These are phyloP conservation scores for Sphaceloma murrayae DNA, from an alignment of 2,329 filamentous ascomycete genomes.

Conservation along the genomic window DNA sequence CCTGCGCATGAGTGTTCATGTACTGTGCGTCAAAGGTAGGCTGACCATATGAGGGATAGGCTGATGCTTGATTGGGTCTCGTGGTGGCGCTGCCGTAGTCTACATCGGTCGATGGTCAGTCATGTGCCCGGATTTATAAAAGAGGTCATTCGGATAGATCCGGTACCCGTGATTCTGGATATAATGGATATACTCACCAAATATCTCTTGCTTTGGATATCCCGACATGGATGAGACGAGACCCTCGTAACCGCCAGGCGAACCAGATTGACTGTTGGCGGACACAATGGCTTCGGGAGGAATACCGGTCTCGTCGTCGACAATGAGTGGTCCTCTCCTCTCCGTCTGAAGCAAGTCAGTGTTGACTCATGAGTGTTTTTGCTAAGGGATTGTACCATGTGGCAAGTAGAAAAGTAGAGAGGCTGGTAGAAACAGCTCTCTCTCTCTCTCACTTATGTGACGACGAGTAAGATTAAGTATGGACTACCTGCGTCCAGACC, in stretches of 20 bases:
- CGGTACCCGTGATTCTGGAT: slow-evolving; percentile 12
- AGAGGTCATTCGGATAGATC: slow-evolving; percentile 24
- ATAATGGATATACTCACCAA: slow-evolving; percentile 63
- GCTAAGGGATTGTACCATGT: slow-evolving; percentile 4
- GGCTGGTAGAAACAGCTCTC: slow-evolving; percentile 15
- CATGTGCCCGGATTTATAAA: slow-evolving; percentile 26
- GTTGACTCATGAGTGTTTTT: background rate
- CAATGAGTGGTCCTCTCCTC: slow-evolving; percentile 23
- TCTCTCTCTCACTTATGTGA: background rate
- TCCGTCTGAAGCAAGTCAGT: slow-evolving; percentile 2
- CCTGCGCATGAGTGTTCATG: slow-evolving; percentile 40
- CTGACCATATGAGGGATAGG: slow-evolving; percentile 40
- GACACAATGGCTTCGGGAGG: slow-evolving; percentile 23
- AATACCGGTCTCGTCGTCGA: slow-evolving; percentile 30
- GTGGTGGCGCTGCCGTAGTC: slow-evolving; percentile 45
- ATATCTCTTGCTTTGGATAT: slow-evolving; percentile 68
- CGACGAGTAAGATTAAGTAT: slow-evolving; percentile 3
- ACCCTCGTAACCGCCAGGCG: slow-evolving; percentile 20
- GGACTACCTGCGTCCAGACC: slow-evolving; percentile 9
- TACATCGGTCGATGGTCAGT: slow-evolving; percentile 43
- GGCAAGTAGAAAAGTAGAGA: slow-evolving; percentile 3
- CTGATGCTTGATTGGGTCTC: slow-evolving; percentile 49
- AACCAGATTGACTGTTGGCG: slow-evolving; percentile 24
- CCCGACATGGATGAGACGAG: slow-evolving; percentile 68
- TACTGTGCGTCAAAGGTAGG: slow-evolving; percentile 42